Conservation (phyloP, 2,329 filamentous ascomycete genomes). For the Clonostachys sp. region DNA sequence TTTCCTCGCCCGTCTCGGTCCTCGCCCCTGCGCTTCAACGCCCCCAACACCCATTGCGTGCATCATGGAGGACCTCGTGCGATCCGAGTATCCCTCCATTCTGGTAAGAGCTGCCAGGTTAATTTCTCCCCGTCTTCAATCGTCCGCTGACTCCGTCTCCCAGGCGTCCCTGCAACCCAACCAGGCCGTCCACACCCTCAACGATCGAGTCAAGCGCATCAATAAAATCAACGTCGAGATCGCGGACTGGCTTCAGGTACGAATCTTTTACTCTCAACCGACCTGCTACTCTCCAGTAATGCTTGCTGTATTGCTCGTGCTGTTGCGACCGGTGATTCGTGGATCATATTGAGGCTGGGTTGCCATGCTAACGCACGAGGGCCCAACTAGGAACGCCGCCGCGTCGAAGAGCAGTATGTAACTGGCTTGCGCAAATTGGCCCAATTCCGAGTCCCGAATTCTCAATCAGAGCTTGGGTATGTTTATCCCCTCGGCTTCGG, state of each 20-base stretch:
- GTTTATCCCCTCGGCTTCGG: conserved; percentile 15
- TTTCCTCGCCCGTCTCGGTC: no score
- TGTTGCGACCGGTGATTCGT: neutral
- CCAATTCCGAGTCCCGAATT: conserved; percentile 68
- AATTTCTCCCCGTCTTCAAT: neutral
- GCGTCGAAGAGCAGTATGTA: conserved; percentile 87
- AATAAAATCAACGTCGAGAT: conserved; percentile 83
- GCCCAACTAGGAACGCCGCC: conserved; percentile 73
- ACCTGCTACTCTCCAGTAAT: neutral
- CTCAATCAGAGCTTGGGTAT: conserved; percentile 82
- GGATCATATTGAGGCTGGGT: neutral
- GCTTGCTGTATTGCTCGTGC: no score
- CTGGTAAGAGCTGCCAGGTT: conserved; percentile 60
- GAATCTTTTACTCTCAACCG: conserved; percentile 5
- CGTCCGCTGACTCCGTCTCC: neutral
- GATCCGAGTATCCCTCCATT: conserved; percentile 89
- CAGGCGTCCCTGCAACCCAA: conserved; percentile 76
- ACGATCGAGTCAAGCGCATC: conserved; percentile 85
- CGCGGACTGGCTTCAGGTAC: conserved; percentile 94
- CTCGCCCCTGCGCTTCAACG: no score
- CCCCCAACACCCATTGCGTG: neutral
- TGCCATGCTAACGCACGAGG: neutral
- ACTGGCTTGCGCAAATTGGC: conserved; percentile 76
- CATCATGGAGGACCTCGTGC: conserved; percentile 69
- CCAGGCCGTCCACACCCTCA: conserved; percentile 77